Percentiles rank a stretch among this genome's conserved stretches.
These are phyloP conservation scores for Fusarium sp. DNA, from an alignment of 2,329 filamentous ascomycete species.

Conservation along the genomic window DNA sequence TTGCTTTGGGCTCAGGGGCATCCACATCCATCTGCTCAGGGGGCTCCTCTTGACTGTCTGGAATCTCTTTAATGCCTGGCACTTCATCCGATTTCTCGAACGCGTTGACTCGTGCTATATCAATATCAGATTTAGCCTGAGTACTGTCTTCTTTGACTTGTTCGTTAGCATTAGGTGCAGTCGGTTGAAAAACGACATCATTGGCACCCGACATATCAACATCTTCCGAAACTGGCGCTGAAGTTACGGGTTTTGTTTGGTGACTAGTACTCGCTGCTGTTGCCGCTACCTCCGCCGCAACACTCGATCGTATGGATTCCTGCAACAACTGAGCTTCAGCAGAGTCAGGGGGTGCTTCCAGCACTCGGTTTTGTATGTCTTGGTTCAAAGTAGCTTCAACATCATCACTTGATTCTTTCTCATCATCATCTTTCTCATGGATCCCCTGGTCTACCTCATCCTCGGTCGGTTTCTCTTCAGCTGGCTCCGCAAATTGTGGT, in stretches of 20 bases:
- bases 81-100: background rate
- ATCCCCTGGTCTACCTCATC: constrained; percentile 46
- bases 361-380: constrained; percentile 34
- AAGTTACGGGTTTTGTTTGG: constrained; percentile 1
- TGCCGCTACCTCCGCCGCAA: constrained; percentile 14
- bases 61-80: constrained; percentile 41
- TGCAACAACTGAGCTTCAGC: constrained; percentile 58
- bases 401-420: background rate
- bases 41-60: constrained; percentile 48
- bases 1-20: constrained; percentile 35
- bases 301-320: constrained; percentile 51
- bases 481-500: constrained; percentile 62
- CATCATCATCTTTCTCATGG: constrained; percentile 24
- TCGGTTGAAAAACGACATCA: background rate
- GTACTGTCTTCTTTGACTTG: background rate
- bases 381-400: constrained; percentile 17
- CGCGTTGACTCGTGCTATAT: background rate
- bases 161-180: background rate
- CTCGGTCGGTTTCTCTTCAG: constrained; percentile 57
- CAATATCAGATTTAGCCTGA: background rate
- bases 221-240: constrained; percentile 7
- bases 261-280: background rate
- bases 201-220: constrained; percentile 1
- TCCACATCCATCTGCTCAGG: constrained; percentile 50
- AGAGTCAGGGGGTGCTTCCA: constrained; percentile 37